Evolutionary conservation across 2,329 filamentous ascomycete species (phyloP).

Genomic region (Graphilbum ipis-grandicollis): DNA sequence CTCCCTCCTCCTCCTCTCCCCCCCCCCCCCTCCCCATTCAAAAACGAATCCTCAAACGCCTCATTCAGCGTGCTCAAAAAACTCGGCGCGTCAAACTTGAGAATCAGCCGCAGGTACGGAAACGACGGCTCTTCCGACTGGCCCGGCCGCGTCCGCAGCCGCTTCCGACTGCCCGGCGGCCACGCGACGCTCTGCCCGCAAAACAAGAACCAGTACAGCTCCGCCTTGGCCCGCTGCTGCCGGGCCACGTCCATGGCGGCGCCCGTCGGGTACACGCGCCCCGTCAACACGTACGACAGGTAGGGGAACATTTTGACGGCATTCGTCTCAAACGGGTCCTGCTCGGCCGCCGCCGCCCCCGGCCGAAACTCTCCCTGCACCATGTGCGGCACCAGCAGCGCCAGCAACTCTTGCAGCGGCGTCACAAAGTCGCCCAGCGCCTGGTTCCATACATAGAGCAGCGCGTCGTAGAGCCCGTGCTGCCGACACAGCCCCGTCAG

Average conservation of each 20-base stretch:
- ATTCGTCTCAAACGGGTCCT: constrained; percentile 47
- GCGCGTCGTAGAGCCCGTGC: constrained; percentile 80
- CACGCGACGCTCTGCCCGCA: constrained; percentile 62
- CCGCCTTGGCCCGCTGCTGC: constrained; percentile 61
- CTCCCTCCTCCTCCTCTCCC: constrained; percentile 21
- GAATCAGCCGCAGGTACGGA: constrained; percentile 65
- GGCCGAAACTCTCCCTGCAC: constrained; percentile 20
- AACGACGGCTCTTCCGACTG: constrained; percentile 52
- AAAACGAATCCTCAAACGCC: constrained; percentile 85
- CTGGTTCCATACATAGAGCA: constrained; percentile 94
- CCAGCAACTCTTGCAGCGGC: constrained; percentile 67
- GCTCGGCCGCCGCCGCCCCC: constrained; percentile 24
- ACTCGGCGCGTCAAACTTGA: constrained; percentile 78
- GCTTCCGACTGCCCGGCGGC: constrained; percentile 45
- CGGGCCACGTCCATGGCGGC: constrained; percentile 54
- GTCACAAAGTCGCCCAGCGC: constrained; percentile 80
- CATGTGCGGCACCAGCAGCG: constrained; percentile 45
- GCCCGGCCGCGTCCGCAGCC: constrained; percentile 42
- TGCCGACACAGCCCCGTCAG: constrained; percentile 81
- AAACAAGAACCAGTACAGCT: constrained; percentile 87
- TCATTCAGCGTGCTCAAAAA: constrained; percentile 94
- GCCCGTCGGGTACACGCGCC: constrained; percentile 80
- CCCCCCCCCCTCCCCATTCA: constrained; percentile 49
- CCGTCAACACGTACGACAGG: constrained; percentile 77
- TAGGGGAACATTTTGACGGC: constrained; percentile 91